Evolutionary conservation across 371 early-diverging fungal genomes (phyloP).

Genomic region (Syncephalastrum contaminatum): DNA sequence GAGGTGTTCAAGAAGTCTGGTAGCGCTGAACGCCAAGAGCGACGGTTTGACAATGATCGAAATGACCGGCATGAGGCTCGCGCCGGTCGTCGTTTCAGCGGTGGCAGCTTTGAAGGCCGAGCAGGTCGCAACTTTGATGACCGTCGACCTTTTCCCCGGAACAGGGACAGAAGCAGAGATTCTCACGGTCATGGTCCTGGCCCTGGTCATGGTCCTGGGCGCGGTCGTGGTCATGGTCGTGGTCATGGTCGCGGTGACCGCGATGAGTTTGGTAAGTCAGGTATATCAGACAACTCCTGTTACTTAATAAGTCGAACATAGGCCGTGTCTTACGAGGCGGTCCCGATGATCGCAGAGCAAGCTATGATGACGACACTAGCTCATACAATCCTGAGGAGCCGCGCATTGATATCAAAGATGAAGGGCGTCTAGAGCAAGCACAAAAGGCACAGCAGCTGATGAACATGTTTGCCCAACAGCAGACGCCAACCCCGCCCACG

Average conservation of each 20-base stretch:
- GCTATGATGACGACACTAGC: conserved; percentile 4
- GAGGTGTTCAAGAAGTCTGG: conserved; percentile 14
- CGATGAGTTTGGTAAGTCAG: conserved; percentile 3
- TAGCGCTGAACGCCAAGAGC: conserved; percentile 10
- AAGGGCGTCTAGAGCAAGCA: conserved; percentile 25
- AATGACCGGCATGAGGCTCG: conserved; percentile 8
- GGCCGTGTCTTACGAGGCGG: no score
- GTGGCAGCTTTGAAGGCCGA: conserved; percentile 1
- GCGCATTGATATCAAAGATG: background rate
- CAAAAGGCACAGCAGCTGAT: conserved; percentile 32
- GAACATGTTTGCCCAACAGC: conserved; percentile 18
- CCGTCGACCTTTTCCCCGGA: no score
- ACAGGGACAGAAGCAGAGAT: no score
- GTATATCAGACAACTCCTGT: no score
- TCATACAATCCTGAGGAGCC: conserved; percentile 3
- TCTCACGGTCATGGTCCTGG: no score
- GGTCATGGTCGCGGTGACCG: conserved; percentile 1
- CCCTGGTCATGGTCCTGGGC: no score
- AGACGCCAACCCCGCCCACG: background rate
- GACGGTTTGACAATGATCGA: conserved; percentile 9
- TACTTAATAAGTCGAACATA: background rate
- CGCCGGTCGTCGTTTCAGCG: conserved; percentile 5
- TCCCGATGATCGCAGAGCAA: conserved; percentile 3
- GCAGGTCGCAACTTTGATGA: no score
- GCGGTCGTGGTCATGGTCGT: background rate